Evolutionary conservation across 1,284 basidiomycete species (phyloP), one percentile per base, ranked within the genome.

Genomic region (Mycena citricolor): DNA sequence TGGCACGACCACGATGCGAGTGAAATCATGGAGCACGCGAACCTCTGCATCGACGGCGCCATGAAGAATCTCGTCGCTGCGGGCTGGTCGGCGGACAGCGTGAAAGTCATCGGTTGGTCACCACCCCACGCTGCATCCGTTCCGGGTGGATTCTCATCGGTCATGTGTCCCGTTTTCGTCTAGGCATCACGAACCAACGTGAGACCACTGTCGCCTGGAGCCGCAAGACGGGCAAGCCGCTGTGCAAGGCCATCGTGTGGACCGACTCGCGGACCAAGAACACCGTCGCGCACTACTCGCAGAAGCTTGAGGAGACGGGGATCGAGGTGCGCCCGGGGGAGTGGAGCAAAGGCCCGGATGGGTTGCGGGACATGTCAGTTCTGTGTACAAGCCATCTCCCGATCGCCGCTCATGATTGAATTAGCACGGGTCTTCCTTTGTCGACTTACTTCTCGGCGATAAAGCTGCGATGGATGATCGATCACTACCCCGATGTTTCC

Each of bases 191-290:
- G 37, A 99, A 97, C 64, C 95, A 99, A 70, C 84, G 97, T 47
- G 95, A 99, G 66, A 99, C 97, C 4, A 86, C 94, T 1, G 84
- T 98, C 14, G 90, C 86, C 10, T 99, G 97, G 97, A 90, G 90
- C 62, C 80, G 86, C 53, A 77, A 75, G 59, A 95, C 93, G 2
- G 94, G 95, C 38, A 86, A 89, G 64, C 86, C 92, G 0, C 68
- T 97, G 11, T 91, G 89, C 65, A 82, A 78, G 51, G 91, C 94
- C 34, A 94, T 99, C 55, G 95, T 97, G 22, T 99, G 95, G 97
- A 88, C 91, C 46, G 97, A 99, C 64, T 85, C 86, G 8, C 81
- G 97, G 35, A 98, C 92, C 41, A 90, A 90, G 55, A 78, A 83
- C 54, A 80, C 81, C 12, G 93, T 98, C 26, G 80, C 82, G 7